Conservation (phyloP, 73 alveolate species). For the Diophrys appendiculata region DNA sequence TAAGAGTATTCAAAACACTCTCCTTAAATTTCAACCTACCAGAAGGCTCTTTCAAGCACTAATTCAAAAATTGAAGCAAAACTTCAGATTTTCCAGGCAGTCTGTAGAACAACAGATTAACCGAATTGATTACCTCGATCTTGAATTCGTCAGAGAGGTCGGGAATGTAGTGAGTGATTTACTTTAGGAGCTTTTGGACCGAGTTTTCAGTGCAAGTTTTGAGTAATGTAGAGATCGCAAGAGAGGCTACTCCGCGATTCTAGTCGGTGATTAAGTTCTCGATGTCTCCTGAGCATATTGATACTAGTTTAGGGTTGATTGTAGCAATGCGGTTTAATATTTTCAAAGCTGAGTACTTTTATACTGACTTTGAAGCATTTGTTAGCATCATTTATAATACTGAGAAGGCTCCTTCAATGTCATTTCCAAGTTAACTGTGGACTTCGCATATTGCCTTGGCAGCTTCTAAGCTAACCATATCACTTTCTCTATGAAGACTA, state of each 20-base stretch:
- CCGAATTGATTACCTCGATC: slow-evolving; percentile 74
- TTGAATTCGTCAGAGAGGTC: slow-evolving; percentile 80
- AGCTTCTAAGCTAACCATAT: slow-evolving; percentile 85
- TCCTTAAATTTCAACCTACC: too few species aligned
- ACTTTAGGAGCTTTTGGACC: slow-evolving; percentile 74
- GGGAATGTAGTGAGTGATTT: slow-evolving; percentile 73
- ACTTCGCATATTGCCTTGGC: slow-evolving; percentile 80
- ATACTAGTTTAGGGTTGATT: slow-evolving; percentile 44
- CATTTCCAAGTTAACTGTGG: slow-evolving; percentile 15
- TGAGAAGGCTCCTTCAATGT: slow-evolving; percentile 53
- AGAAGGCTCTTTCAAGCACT: slow-evolving; percentile 80
- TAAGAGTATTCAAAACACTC: slow-evolving; percentile 75
- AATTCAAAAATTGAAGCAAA: slow-evolving; percentile 81
- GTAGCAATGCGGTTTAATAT: slow-evolving; percentile 61
- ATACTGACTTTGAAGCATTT: slow-evolving; percentile 56
- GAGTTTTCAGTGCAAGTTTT: slow-evolving; percentile 76
- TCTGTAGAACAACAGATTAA: slow-evolving; percentile 65
- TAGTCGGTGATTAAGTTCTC: slow-evolving; percentile 65
- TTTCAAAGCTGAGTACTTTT: slow-evolving; percentile 52
- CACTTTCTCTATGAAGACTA: slow-evolving; percentile 67
- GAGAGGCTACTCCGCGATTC: slow-evolving; percentile 71
- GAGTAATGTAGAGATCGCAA: slow-evolving; percentile 81
- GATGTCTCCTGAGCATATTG: slow-evolving; percentile 39
- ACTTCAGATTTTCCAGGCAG: slow-evolving; percentile 85
- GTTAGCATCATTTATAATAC: slow-evolving; percentile 41